Percentiles rank a stretch among this genome's conserved stretches.
phyloP scores from a whole-genome alignment of 2,329 filamentous ascomycete genomes.

The Ceratocystis ficicola region DNA sequence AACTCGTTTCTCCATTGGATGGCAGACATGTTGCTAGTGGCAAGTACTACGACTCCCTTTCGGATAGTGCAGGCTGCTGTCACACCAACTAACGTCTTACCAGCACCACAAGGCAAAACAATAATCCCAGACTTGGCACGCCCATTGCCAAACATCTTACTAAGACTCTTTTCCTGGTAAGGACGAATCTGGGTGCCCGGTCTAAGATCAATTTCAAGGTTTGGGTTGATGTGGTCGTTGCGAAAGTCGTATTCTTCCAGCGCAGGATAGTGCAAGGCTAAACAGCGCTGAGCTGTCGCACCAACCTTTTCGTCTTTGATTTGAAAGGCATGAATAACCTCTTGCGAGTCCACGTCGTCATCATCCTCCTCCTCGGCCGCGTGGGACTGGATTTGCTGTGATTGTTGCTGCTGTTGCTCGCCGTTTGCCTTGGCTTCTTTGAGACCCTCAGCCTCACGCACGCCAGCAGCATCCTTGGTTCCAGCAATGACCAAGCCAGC shows the following conservation, averaged over 20 bases:
- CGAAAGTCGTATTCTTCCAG: conserved; percentile 96
- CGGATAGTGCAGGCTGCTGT: conserved; percentile 96
- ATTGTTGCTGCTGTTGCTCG: not conserved
- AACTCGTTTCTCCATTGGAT: conserved; percentile 96
- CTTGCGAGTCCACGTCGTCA: conserved; percentile 74
- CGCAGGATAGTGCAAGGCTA: conserved; percentile 74
- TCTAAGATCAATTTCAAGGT: conserved; percentile 83
- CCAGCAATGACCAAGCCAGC: conserved; percentile 83
- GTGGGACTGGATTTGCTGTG: not conserved
- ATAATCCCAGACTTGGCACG: conserved; percentile 96
- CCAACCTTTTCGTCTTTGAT: conserved; percentile 75
- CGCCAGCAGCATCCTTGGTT: conserved; percentile 81
- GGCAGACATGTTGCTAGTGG: conserved; percentile 95
- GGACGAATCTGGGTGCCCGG: conserved; percentile 81
- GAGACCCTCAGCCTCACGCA: conserved; percentile 53
- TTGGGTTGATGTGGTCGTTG: conserved; percentile 78
- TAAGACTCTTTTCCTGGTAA: conserved; percentile 94
- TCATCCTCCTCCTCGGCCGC: conserved; percentile 53
- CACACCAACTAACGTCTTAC: conserved; percentile 96
- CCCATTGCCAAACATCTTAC: conserved; percentile 99
- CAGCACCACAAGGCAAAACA: conserved; percentile 87
- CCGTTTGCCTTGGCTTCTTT: conserved; percentile 14
- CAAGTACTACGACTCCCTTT: conserved; percentile 88
- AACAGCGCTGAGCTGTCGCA: conserved; percentile 75
- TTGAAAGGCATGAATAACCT: conserved; percentile 86